These are phyloP conservation scores for Fusarium liriodendri DNA, from an alignment of 2,329 filamentous ascomycete species.

Conservation along the genomic window DNA sequence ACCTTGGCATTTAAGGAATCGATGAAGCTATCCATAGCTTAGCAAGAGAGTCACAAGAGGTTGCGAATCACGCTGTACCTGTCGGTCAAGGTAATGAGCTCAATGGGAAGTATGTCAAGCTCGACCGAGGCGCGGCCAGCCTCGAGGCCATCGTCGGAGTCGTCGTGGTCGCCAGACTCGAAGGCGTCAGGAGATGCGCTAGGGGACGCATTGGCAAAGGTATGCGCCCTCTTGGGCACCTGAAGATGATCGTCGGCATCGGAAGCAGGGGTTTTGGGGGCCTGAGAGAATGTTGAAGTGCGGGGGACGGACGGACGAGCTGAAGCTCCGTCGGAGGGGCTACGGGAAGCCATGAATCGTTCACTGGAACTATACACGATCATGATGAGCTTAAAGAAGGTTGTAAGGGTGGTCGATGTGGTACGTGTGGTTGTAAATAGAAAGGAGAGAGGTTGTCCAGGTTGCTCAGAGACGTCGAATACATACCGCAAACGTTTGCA, in stretches of 20 bases:
- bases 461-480: conserved; percentile 11
- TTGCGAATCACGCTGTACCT: conserved; percentile 65
- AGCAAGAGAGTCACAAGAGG: conserved; percentile 7
- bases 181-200: conserved; percentile 59
- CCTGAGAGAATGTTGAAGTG: conserved; percentile 45
- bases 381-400: conserved; percentile 40
- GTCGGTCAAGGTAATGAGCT: conserved; percentile 90
- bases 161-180: conserved; percentile 56
- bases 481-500: conserved; percentile 33
- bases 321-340: conserved; percentile 42
- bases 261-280: conserved; percentile 35
- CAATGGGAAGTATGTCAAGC: conserved; percentile 91
- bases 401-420: background rate
- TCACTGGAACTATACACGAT: conserved; percentile 42
- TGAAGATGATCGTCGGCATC: conserved; percentile 47
- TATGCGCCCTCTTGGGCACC: conserved; percentile 59
- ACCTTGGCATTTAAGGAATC: conserved; percentile 90
- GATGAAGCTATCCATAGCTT: conserved; percentile 74
- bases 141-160: conserved; percentile 60
- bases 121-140: conserved; percentile 70
- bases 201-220: conserved; percentile 55
- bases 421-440: background rate
- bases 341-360: conserved; percentile 50
- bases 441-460: background rate
- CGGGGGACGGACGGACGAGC: conserved; percentile 47